Percentiles rank a stretch among this genome's conserved stretches.
Conservation (phyloP, 768 basidiomycete genomes). For the Glaciozyma martinii region DNA sequence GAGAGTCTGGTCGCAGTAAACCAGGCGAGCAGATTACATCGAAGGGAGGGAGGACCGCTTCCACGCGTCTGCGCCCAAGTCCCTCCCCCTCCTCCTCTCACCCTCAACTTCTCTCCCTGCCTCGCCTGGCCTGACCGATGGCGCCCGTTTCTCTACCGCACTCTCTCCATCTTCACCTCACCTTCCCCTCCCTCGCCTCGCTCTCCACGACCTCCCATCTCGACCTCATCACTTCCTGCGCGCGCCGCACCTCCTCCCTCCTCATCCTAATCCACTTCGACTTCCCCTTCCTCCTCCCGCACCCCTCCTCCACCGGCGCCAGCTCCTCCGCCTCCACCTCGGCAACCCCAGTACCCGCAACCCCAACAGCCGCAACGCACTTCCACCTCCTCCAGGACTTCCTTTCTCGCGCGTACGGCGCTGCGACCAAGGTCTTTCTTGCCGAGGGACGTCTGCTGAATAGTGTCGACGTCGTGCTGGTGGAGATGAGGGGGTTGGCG, state of each 20-base stretch:
- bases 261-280: neutral
- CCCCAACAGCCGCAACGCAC: neutral
- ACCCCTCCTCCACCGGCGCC: neutral
- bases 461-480: conserved; percentile 19
- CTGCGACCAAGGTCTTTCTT: conserved; percentile 9
- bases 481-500: conserved; percentile 1
- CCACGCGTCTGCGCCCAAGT: too few relatives aligned
- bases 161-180: neutral
- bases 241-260: neutral
- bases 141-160: too few relatives aligned
- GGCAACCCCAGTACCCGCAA: neutral
- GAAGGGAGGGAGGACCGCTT: too few relatives aligned
- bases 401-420: conserved; percentile 10
- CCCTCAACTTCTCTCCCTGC: too few relatives aligned
- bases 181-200: neutral
- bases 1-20: too few relatives aligned
- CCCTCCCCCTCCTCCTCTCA: too few relatives aligned
- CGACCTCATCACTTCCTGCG: neutral
- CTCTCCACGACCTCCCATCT: neutral
- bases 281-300: neutral
- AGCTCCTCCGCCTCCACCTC: neutral
- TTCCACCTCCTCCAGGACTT: conserved; percentile 7
- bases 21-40: too few relatives aligned
- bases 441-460: neutral
- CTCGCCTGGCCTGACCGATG: too few relatives aligned